Percentiles rank a stretch among this genome's conserved stretches.
Evolutionary conservation across 495 filamentous ascomycete genomes (phyloP).

Genomic region (Aspergillus nidulans): DNA sequence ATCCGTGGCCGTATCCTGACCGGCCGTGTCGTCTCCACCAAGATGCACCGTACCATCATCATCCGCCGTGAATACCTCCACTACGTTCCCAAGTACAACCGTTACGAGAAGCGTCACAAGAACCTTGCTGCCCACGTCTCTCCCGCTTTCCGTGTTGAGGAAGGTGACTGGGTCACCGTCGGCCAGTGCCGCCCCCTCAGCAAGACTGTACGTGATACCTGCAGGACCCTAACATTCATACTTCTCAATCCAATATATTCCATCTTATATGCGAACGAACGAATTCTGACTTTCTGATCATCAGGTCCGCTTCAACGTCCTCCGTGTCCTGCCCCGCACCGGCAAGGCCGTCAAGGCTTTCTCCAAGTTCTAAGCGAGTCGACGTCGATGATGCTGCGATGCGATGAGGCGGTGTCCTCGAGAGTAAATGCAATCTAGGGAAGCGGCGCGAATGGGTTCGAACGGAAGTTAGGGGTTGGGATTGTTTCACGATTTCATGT

Average conservation of each 20-base stretch:
- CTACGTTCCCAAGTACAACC: constrained; percentile 96
- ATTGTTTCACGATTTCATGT: constrained; percentile 49
- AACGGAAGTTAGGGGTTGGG: constrained; percentile 39
- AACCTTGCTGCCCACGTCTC: constrained; percentile 98
- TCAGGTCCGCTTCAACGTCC: constrained; percentile 98
- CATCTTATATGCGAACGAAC: background rate
- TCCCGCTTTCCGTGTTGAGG: constrained; percentile 99
- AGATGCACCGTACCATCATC: constrained; percentile 99
- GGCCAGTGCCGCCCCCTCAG: constrained; percentile 96
- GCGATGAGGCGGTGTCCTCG: constrained; percentile 31
- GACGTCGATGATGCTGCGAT: no score
- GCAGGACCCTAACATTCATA: background rate
- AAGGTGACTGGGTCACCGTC: constrained; percentile 98
- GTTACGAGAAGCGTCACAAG: constrained; percentile 99
- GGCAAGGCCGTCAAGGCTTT: constrained; percentile 98
- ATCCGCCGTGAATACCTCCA: constrained; percentile 99
- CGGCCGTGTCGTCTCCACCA: constrained; percentile 96
- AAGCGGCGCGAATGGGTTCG: constrained; percentile 44
- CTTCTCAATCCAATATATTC: background rate
- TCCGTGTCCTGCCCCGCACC: constrained; percentile 92
- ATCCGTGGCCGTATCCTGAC: constrained; percentile 99
- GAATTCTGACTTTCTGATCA: constrained; percentile 18
- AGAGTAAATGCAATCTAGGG: constrained; percentile 38
- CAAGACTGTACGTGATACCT: constrained; percentile 83
- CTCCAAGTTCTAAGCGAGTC: constrained; percentile 80